These are phyloP conservation scores for Sabuloglossum arenarium DNA, from an alignment of 495 filamentous ascomycete species.

Conservation along the genomic window DNA sequence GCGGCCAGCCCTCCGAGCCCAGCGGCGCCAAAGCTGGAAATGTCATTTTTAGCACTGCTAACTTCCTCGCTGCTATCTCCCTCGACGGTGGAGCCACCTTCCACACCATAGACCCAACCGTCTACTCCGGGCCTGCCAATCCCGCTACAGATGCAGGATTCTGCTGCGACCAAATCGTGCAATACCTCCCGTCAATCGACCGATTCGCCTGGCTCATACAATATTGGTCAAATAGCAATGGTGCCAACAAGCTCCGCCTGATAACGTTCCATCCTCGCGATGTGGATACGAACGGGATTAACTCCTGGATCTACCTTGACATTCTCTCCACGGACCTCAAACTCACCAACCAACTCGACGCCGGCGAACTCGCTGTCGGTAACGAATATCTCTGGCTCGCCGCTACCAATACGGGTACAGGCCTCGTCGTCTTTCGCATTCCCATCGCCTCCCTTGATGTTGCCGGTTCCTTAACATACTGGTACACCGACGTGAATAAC, in stretches of 20 bases:
- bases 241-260: background rate
- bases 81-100: background rate
- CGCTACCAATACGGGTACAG: background rate
- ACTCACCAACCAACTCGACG: background rate
- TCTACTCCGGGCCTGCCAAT: background rate
- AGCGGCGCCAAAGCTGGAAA: background rate
- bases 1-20: background rate
- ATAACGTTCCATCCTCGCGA: background rate
- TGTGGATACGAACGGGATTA: background rate
- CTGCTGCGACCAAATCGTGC: background rate
- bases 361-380: background rate
- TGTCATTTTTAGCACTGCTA: background rate
- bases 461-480: background rate
- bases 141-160: background rate
- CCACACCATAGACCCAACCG: background rate
- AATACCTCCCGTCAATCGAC: background rate
- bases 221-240: background rate
- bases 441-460: background rate
- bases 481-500: background rate
- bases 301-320: background rate
- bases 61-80: background rate
- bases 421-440: background rate
- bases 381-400: background rate
- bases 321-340: background rate
- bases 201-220: background rate